Evolutionary conservation across 495 filamentous ascomycete species (phyloP), one percentile per base, ranked within the genome.

Genomic region (Articulospora tetracladia): DNA sequence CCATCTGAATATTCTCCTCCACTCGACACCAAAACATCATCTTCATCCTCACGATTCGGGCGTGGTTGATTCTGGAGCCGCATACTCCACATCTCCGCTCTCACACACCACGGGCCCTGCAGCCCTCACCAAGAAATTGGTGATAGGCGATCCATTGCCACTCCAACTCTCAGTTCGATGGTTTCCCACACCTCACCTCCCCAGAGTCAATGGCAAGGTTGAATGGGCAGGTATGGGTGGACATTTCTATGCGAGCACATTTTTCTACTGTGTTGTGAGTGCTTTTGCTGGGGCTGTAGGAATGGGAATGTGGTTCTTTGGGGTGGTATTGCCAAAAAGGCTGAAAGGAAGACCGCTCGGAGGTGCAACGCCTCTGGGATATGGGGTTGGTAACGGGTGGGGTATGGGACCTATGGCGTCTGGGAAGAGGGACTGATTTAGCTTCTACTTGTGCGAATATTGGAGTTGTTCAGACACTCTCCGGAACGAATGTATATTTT

Each of bases 101-200:
- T 68, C 66, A 36, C 84, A 84, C 49, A 77, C 79, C 57, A 78
- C 79, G 58, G 74, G 77, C 1, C 77, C 77, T 2, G 76, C 79
- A 23, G 62, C 64, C 56, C 71, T 70, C 34, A 83, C 71, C 51
- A 76, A 68, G 25, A 84, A 86, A 58, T 79, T 98, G 26, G 80
- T 97, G 23, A 96, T 97, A 65, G 93, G 93, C 7, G 91, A 97
- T 68, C 84, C 86, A 24, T 74, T 98, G 25, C 85, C 91, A 0
- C 80, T 98, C 64, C 83, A 80, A 50, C 89, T 98, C 65, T 85
- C 81, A 57, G 86, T 98, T 34, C 79, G 89, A 32, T 98, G 94
- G 94, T 87, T 95, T 66, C 86, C 89, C 20, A 88, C 84, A 2
- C 86, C 89, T 12, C 76, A 72, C 20, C 73, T 91, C 55, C 88